phyloP scores from a whole-genome alignment of 2,329 filamentous ascomycete species.

The Cladophialophora exuberans region DNA sequence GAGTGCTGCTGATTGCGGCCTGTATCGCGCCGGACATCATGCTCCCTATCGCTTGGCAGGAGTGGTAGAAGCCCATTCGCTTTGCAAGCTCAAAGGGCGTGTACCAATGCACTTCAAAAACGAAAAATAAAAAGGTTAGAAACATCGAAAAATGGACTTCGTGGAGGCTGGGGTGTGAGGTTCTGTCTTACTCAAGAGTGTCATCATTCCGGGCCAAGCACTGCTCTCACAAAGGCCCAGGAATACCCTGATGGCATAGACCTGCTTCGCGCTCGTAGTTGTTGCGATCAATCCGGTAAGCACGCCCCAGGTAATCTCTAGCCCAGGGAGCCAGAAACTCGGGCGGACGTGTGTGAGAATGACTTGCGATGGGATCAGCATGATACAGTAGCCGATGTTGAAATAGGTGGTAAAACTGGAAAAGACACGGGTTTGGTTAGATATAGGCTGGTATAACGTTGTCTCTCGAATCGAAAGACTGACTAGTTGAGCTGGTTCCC shows the following conservation, averaged over 20 bases:
- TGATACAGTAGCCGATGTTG: conserved; percentile 45
- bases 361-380: conserved; percentile 43
- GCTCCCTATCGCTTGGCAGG: conserved; percentile 28
- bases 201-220: conserved; percentile 40
- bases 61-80: not conserved
- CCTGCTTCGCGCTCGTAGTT: conserved; percentile 36
- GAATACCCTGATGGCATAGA: conserved; percentile 41
- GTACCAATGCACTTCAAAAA: not conserved
- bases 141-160: no score
- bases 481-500: conserved; percentile 54
- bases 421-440: not conserved
- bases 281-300: conserved; percentile 38
- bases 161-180: no score
- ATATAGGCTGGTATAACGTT: not conserved
- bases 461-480: no score
- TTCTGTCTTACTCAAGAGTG: conserved; percentile 35
- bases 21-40: conserved; percentile 63
- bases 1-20: conserved; percentile 56
- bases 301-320: conserved; percentile 41
- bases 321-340: conserved; percentile 35
- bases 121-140: no score
- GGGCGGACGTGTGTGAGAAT: conserved; percentile 43
- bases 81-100: conserved; percentile 39
- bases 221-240: conserved; percentile 41
- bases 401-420: conserved; percentile 45